Evolutionary conservation across 176 grass and related monocot genomes (phyloP).

Genomic region (Coix lacrymajobi): DNA sequence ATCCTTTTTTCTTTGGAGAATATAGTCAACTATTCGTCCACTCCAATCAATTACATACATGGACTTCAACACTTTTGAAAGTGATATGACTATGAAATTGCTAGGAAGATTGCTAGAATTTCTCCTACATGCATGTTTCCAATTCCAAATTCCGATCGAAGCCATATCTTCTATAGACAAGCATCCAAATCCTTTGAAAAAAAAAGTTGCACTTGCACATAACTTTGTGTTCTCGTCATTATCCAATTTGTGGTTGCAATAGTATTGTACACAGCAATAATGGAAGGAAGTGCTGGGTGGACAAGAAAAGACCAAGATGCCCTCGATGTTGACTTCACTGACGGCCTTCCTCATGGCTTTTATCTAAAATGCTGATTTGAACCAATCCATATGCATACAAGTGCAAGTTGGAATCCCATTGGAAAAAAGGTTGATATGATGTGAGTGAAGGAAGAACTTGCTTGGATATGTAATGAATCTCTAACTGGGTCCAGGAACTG

Average conservation of each 20-base stretch:
- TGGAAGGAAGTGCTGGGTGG: background rate
- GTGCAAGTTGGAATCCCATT: slow-evolving; percentile 15
- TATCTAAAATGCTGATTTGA: slow-evolving; percentile 2
- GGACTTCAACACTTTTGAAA: background rate
- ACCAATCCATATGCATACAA: background rate
- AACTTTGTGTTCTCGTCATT: background rate
- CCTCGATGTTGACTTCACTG: background rate
- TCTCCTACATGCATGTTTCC: background rate
- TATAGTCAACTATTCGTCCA: background rate
- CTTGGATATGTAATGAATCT: slow-evolving; percentile 27
- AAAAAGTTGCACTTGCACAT: background rate
- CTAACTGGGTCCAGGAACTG: background rate
- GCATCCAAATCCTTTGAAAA: background rate
- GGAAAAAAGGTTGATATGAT: background rate
- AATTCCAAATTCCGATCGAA: too few relatives aligned
- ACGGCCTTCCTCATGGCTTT: background rate
- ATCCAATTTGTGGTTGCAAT: background rate
- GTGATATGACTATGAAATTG: background rate
- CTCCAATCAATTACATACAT: background rate
- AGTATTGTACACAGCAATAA: background rate
- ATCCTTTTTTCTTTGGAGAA: background rate
- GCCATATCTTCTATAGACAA: background rate
- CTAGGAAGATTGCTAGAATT: background rate
- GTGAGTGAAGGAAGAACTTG: background rate
- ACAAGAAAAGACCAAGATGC: slow-evolving; percentile 3